Conservation (phyloP, 1,139 yeast genomes). For the Suhomyces taliae region DNA sequence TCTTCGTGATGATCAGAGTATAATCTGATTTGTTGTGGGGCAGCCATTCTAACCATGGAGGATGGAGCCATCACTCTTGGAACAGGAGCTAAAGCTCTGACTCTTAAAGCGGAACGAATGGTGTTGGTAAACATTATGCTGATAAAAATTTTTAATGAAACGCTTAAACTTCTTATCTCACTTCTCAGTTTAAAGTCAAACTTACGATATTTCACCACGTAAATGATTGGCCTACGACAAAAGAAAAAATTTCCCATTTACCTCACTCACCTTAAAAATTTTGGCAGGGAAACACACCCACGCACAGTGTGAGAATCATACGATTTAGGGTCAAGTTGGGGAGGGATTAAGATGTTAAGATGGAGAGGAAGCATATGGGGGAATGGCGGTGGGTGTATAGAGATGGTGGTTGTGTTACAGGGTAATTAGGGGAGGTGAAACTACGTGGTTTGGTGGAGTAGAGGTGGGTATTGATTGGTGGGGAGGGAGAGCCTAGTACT, state of each 20-base stretch:
- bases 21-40: slow-evolving; percentile 47
- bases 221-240: slow-evolving; percentile 9
- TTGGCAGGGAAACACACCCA: background rate
- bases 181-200: slow-evolving; percentile 3
- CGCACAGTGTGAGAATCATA: slow-evolving; percentile 5
- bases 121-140: slow-evolving; percentile 46
- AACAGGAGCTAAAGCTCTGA: slow-evolving; percentile 34
- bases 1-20: slow-evolving; percentile 86
- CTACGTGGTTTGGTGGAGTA: background rate
- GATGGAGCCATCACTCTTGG: slow-evolving; percentile 30
- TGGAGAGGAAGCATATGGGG: background rate
- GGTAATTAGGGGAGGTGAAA: background rate
- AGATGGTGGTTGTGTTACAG: background rate
- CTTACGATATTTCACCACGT: slow-evolving; percentile 11
- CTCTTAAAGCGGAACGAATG: slow-evolving; percentile 56
- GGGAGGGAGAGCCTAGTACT: too few species aligned
- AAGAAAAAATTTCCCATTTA: slow-evolving; percentile 7
- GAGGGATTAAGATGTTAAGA: background rate
- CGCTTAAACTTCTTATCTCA: slow-evolving; percentile 6
- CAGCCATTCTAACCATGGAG: slow-evolving; percentile 18
- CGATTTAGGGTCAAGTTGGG: background rate
- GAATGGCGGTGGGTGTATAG: background rate
- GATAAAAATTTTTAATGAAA: background rate
- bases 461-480: too few species aligned
- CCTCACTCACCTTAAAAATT: slow-evolving; percentile 3